Conservation (phyloP, 2,329 filamentous ascomycete genomes). For the Biscogniauxia sp. region DNA sequence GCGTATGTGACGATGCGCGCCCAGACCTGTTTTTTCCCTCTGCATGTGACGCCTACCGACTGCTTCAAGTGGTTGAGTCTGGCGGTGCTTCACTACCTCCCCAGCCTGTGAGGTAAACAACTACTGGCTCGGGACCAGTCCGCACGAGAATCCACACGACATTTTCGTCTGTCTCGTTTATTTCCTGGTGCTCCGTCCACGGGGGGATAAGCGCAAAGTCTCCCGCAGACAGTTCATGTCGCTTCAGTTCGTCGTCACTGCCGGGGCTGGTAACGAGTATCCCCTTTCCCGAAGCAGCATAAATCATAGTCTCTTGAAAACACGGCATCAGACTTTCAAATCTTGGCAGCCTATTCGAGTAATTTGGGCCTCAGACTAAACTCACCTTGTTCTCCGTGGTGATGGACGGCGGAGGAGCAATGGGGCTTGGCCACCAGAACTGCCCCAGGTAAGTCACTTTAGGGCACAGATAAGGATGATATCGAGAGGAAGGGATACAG, state of each 20-base stretch:
- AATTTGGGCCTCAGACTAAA: background rate
- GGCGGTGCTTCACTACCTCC: conserved; percentile 44
- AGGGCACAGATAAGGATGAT: background rate
- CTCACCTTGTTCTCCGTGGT: conserved; percentile 67
- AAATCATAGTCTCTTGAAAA: conserved; percentile 63
- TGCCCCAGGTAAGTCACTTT: conserved; percentile 31
- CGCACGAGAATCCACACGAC: conserved; percentile 65
- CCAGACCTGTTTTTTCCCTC: conserved; percentile 5
- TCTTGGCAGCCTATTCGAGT: background rate
- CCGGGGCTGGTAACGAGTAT: conserved; percentile 57
- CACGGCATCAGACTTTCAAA: conserved; percentile 8
- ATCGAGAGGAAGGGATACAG: background rate
- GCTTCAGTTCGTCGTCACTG: conserved; percentile 48
- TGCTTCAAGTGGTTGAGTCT: conserved; percentile 19
- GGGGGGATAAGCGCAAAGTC: conserved; percentile 71
- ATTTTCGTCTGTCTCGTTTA: conserved; percentile 60
- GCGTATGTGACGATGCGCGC: conserved; percentile 4
- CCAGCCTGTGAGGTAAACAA: conserved; percentile 64
- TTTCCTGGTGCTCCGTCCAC: conserved; percentile 67
- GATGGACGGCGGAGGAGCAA: conserved; percentile 61
- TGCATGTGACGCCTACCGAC: conserved; percentile 7
- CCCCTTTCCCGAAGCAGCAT: conserved; percentile 60
- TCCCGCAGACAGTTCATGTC: conserved; percentile 57
- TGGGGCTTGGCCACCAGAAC: conserved; percentile 64
- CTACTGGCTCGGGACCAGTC: conserved; percentile 58